Base-by-base conservation (phyloP, 2,329 filamentous ascomycete species). In the Escovopsis sp. region DNA sequence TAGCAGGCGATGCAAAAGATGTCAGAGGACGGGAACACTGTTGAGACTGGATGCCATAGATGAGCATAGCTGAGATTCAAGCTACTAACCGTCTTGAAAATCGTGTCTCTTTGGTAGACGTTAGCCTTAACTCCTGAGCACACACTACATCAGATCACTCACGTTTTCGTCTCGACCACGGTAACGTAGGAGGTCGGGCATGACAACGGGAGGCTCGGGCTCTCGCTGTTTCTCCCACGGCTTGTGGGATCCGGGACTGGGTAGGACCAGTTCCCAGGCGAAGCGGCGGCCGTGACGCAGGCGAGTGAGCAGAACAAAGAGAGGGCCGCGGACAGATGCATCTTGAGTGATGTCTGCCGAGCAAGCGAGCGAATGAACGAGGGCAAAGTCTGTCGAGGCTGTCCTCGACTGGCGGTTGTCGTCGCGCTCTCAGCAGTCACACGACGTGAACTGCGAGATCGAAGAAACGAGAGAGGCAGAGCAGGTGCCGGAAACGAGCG, bases 301-400 rank as follows among this genome's bases (percentile, higher is more conserved):
- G 42, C 45, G 39, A 46, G 34, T n/a, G 28, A 33, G 39, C 42
- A 38, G 36, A 44, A 28, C 26, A 37, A 39, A 8, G 41, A 33
- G 19, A 42, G 38, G 12, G 39, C 28, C 28, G 28, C 33, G 43
- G 40, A 36, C 39, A 39, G 32, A 40, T 36, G 42, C 45, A 46
- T 46, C 23, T 37, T 42, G 33, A 15, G 12, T 4, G 11, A 10
- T 12, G 11, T 30, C 23, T 39, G 23, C 19, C 36, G 38, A 38
- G 38, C 23, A 23, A 36, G 4, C 32, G 38, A 36, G 34, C 26
- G 43, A 40, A 30, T 40, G 26, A 26, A 30, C 43, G 26, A 26
- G 28, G 28, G 11, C 28, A 32, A 11, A 32, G 28, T 32, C 28
- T 32, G 4, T 32, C 28, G 8, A 9, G 28, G 11, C 8, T 9